These are phyloP conservation scores for Glycine soja DNA, from an alignment of 306 rosid species.

Conservation along the genomic window DNA sequence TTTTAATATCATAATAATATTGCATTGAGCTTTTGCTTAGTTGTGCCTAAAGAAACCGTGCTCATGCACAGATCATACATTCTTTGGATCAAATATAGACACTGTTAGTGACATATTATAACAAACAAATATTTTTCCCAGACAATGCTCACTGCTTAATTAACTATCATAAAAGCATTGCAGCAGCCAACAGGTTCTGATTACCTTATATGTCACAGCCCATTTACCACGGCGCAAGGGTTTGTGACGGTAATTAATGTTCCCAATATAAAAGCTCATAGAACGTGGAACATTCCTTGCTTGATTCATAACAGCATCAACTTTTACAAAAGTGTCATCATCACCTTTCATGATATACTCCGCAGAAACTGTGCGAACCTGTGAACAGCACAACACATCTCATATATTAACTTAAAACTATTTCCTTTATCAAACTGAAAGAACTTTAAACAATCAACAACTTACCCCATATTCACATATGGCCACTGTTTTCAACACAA, in stretches of 20 bases:
- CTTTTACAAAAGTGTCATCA: conserved; percentile 92
- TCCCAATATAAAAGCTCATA: conserved; percentile 83
- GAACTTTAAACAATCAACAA: conserved; percentile 33
- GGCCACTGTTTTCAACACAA: conserved; percentile 95
- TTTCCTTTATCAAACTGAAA: background rate
- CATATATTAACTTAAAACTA: conserved; percentile 21
- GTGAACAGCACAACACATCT: conserved; percentile 42
- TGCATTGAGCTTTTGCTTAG: background rate
- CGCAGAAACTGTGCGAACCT: conserved; percentile 76
- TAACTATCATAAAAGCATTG: conserved; percentile 18
- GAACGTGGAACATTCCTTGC: conserved; percentile 57
- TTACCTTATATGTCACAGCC: conserved; percentile 97
- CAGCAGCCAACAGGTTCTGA: conserved; percentile 13
- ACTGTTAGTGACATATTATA: conserved; percentile 1
- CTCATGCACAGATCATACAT: too few species aligned
- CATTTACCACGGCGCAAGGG: conserved; percentile 97
- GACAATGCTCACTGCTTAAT: conserved; percentile 14
- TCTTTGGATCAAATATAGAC: conserved; percentile 2
- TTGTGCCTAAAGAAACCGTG: background rate
- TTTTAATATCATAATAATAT: background rate
- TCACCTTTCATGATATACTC: conserved; percentile 94
- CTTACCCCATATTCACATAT: conserved; percentile 97
- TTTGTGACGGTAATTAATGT: conserved; percentile 85
- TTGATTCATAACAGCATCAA: conserved; percentile 65
- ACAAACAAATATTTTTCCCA: conserved; percentile 8